Conservation (phyloP, 352 stramenopile species). For the Pythium sukuiense region DNA sequence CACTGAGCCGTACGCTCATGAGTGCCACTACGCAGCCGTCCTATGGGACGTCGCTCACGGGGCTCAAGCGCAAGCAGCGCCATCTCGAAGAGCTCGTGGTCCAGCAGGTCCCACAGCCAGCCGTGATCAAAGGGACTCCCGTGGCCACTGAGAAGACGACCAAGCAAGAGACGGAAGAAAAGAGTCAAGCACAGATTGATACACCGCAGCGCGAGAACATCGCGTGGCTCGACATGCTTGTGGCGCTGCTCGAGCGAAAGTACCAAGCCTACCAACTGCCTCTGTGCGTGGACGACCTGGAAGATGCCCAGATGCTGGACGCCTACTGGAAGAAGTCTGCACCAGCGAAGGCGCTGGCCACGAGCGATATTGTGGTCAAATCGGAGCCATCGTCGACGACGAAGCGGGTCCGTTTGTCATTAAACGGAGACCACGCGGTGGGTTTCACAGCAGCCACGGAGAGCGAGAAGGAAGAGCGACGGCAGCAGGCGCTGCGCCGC, state of each 20-base stretch:
- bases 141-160: not conserved
- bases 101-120: not conserved
- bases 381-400: not conserved
- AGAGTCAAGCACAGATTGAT: not conserved
- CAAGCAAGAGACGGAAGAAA: not conserved
- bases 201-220: constrained; percentile 48
- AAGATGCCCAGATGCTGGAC: constrained; percentile 42
- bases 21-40: not conserved
- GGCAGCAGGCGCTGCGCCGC: constrained; percentile 45
- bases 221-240: constrained; percentile 85
- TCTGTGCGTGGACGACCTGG: constrained; percentile 42
- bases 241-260: constrained; percentile 66
- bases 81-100: not conserved
- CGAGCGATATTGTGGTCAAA: not conserved
- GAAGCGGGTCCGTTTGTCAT: constrained; percentile 17
- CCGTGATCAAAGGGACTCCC: too few relatives aligned
- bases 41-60: constrained; percentile 8
- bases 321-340: constrained; percentile 11
- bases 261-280: constrained; percentile 42
- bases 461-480: constrained; percentile 42
- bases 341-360: not conserved
- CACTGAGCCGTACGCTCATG: not conserved
- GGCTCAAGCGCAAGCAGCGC: constrained; percentile 27
- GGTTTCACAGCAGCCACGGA: constrained; percentile 4
- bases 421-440: not conserved